Conservation (phyloP, 148 eudicot genomes). For the Rhododendron mucronatum region DNA sequence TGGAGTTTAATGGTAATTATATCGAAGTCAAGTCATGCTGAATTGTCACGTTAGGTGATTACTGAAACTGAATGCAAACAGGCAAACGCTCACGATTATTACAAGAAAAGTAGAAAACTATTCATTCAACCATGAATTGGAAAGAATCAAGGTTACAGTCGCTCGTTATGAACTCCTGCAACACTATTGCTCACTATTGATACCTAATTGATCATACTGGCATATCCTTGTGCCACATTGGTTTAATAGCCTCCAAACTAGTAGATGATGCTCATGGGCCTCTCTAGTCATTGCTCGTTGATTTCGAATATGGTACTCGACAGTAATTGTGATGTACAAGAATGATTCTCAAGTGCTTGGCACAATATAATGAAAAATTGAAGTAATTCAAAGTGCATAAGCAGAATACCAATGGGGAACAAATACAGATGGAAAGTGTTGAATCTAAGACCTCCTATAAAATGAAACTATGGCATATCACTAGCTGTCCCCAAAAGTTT, state of each 20-base stretch:
- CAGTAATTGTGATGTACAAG: not conserved
- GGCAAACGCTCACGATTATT: not conserved
- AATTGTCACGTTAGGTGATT: not conserved
- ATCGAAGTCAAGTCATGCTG: not conserved
- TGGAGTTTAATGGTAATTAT: not conserved
- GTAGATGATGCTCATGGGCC: not conserved
- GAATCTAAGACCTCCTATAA: not conserved
- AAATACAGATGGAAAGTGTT: not conserved
- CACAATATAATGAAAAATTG: not conserved
- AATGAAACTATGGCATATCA: not conserved
- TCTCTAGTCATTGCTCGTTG: not conserved
- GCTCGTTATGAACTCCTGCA: not conserved
- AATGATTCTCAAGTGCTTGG: not conserved
- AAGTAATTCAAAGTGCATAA: not conserved
- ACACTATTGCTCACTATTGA: not conserved
- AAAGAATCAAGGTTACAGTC: not conserved
- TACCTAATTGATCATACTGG: not conserved
- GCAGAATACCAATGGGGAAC: not conserved
- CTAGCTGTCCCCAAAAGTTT: not conserved
- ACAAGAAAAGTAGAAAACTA: too few relatives aligned
- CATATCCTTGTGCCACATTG: not conserved
- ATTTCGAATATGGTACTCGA: not conserved
- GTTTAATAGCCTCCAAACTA: not conserved
- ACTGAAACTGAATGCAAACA: not conserved
- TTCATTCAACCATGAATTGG: not conserved